phyloP scores from a whole-genome alignment of 2,329 filamentous ascomycete genomes.

The Fusarium sp. region DNA sequence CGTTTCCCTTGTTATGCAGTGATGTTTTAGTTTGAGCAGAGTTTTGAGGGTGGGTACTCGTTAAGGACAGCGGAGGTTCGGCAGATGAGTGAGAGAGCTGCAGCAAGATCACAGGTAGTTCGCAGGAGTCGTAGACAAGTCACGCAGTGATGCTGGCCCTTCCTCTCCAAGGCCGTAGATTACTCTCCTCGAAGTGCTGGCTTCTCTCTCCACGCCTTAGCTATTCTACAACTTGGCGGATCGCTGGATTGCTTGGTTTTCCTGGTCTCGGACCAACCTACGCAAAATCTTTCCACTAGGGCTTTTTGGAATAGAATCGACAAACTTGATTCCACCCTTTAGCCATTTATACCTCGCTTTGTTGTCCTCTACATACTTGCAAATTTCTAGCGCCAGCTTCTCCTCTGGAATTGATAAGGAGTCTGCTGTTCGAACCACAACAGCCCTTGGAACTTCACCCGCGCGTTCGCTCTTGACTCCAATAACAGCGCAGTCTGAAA shows the following conservation, averaged over 20 bases:
- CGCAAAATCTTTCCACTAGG: conserved; percentile 69
- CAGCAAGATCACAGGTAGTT: no score
- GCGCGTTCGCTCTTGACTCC: conserved; percentile 69
- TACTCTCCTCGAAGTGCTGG: no score
- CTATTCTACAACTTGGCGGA: no score
- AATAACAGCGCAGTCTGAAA: conserved; percentile 79
- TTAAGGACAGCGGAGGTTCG: no score
- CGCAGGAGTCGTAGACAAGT: no score
- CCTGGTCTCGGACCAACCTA: not conserved
- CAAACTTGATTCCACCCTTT: conserved; percentile 65
- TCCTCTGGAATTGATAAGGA: not conserved
- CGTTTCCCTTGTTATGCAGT: no score
- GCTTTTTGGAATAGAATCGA: conserved; percentile 72
- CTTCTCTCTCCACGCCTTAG: no score
- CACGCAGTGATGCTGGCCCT: no score
- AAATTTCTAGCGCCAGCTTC: not conserved
- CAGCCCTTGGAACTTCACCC: conserved; percentile 72
- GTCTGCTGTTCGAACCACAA: conserved; percentile 58
- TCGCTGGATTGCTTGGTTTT: not conserved
- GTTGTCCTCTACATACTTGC: not conserved
- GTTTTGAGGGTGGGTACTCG: no score
- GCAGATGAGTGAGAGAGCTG: no score
- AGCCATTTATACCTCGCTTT: conserved; percentile 64
- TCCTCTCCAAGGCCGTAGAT: no score
- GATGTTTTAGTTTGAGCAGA: no score